phyloP scores from a whole-genome alignment of 2,329 filamentous ascomycete genomes.

The Pseudogymnoascus sp. region DNA sequence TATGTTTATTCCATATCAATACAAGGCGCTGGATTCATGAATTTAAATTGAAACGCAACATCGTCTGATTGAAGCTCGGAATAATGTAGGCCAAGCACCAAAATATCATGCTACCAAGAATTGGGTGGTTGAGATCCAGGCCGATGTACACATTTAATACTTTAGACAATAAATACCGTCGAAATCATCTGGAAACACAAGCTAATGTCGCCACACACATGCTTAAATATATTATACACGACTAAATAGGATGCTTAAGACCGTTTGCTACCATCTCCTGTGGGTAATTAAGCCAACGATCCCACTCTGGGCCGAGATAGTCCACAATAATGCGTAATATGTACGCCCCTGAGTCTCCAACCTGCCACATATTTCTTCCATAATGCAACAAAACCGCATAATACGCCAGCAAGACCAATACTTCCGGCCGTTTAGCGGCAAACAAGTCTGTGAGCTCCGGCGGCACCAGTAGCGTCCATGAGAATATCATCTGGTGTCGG shows the following conservation, averaged over 20 bases:
- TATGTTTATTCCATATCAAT: background rate
- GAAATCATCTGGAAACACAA: background rate
- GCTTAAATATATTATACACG: background rate
- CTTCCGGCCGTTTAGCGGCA: conserved; percentile 19
- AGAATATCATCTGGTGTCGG: conserved; percentile 24
- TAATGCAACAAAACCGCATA: conserved; percentile 26
- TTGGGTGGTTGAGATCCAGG: background rate
- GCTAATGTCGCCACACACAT: background rate
- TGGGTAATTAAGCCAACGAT: conserved; percentile 1
- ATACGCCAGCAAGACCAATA: conserved; percentile 25
- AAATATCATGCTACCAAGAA: background rate
- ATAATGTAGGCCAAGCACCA: background rate
- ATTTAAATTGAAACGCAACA: background rate
- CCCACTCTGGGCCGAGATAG: conserved; percentile 8
- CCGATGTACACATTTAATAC: background rate
- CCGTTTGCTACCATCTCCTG: conserved; percentile 1
- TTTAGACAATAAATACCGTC: background rate
- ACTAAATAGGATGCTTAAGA: background rate
- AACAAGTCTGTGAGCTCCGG: conserved; percentile 23
- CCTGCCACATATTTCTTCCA: conserved; percentile 24
- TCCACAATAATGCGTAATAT: conserved; percentile 6
- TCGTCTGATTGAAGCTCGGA: background rate
- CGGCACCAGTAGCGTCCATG: conserved; percentile 24
- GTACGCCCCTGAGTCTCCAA: conserved; percentile 18
- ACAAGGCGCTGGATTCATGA: background rate